Base-by-base conservation (phyloP, 768 basidiomycete genomes). In the Pleurotus giganteus region DNA sequence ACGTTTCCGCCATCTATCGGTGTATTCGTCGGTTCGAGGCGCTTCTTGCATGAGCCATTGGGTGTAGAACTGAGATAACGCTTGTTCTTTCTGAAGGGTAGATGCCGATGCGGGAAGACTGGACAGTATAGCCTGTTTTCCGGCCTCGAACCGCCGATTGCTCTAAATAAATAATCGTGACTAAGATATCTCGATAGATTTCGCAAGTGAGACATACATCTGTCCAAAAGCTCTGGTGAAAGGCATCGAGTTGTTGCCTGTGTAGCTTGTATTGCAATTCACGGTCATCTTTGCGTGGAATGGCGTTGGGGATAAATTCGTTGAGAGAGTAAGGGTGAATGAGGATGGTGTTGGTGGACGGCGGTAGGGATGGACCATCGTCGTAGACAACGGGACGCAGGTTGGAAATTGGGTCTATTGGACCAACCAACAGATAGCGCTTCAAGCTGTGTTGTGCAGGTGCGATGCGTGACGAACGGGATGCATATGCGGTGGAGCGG, bases 321-420 rank as follows among this genome's bases (percentile, higher is more conserved):
- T 74, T 66, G 54, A 91, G 81, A 12, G 91, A 91, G 71, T 92
- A 93, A 2, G 90, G 91, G 65, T 91, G 89, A 47, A 65, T 36
- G 69, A 63, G 27, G 69, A 37, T 44, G n/a, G 7, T 53, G 37
- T 28, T 19, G 43, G 17, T 31, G 29, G 45, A 67, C 13, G 74
- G 58, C 2, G 67, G 61, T 3, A 73, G 68, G 15, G 72, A 63
- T 8, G 74, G 73, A 8, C 72, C 72, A 62, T 85, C 81, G 61
- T 86, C 84, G 71, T 93, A 92, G 39, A 92, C 74, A 54, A 90
- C 76, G 2, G 91, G 89, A 2, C 91, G 84, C 57, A 94, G 74
- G 72, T 94, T 82, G 8, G 91, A 91, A 47, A 89, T 64, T 7
- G 89, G 86, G 64, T 94, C 81, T 27, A 88, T 86, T 19, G 89